Evolutionary conservation across 345 rosid genomes (phyloP).

Genomic region (Moricandia arvensis): DNA sequence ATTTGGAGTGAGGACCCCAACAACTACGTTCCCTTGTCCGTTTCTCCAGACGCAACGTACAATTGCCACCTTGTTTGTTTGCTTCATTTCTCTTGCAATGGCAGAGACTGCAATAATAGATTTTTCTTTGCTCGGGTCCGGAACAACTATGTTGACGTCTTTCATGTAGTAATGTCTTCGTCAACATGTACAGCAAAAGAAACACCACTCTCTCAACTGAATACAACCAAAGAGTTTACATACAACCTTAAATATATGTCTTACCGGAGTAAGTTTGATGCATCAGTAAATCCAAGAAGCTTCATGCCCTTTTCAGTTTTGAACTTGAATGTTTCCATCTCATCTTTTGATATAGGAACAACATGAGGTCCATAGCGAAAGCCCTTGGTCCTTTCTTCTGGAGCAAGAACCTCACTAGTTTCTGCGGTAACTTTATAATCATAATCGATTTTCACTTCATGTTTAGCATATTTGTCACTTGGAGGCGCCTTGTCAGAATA

Average conservation of each 20-base stretch:
- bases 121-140: slow-evolving; percentile 72
- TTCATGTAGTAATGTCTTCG: slow-evolving; percentile 88
- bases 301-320: slow-evolving; percentile 89
- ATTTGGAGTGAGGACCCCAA: slow-evolving; percentile 84
- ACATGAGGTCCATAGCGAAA: slow-evolving; percentile 94
- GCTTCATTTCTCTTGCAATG: slow-evolving; percentile 82
- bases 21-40: slow-evolving; percentile 65
- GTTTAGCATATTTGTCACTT: slow-evolving; percentile 74
- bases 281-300: slow-evolving; percentile 84
- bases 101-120: slow-evolving; percentile 75
- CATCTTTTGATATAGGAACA: slow-evolving; percentile 77
- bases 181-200: neutral
- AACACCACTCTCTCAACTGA: slow-evolving; percentile 4
- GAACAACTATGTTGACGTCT: slow-evolving; percentile 77
- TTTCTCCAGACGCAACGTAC: slow-evolving; percentile 97
- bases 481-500: slow-evolving; percentile 88
- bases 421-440: slow-evolving; percentile 65
- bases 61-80: slow-evolving; percentile 73
- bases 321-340: slow-evolving; percentile 73
- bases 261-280: slow-evolving; percentile 71
- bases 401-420: slow-evolving; percentile 62
- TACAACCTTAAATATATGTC: slow-evolving; percentile 8
- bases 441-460: slow-evolving; percentile 84
- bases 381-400: slow-evolving; percentile 92
- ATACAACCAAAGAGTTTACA: slow-evolving; percentile 8